A percentile compares a stretch with the other conserved stretches of the same genome.
These are phyloP conservation scores for Boletus huronensis DNA, from an alignment of 768 basidiomycete genomes.

Conservation along the genomic window DNA sequence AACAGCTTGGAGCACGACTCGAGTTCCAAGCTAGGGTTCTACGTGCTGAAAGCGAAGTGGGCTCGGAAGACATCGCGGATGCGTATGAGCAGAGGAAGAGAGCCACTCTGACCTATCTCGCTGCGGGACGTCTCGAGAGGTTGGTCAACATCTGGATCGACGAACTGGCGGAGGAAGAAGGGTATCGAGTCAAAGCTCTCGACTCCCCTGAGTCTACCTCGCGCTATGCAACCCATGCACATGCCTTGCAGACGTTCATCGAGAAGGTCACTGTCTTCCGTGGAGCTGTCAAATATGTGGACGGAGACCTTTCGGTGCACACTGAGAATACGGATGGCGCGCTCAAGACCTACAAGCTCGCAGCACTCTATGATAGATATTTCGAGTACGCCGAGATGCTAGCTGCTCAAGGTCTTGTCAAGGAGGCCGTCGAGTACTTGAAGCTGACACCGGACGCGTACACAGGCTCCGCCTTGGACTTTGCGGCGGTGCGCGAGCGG, in stretches of 20 bases:
- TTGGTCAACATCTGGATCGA: conserved; percentile 90
- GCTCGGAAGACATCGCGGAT: conserved; percentile 29
- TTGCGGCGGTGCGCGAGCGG: conserved; percentile 44
- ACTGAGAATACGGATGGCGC: conserved; percentile 37
- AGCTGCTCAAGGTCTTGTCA: conserved; percentile 83
- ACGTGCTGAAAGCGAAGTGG: conserved; percentile 46
- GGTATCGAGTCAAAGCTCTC: conserved; percentile 39
- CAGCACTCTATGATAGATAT: conserved; percentile 86
- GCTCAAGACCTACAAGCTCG: conserved; percentile 74
- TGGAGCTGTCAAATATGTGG: conserved; percentile 75
- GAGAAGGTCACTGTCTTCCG: conserved; percentile 97
- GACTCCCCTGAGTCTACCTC: conserved; percentile 43
- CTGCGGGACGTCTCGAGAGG: conserved; percentile 83
- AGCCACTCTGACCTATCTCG: conserved; percentile 90
- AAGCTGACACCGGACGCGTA: conserved; percentile 78
- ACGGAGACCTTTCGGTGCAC: conserved; percentile 56
- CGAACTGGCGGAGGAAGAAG: conserved; percentile 86
- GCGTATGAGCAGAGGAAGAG: conserved; percentile 66
- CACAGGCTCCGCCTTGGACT: conserved; percentile 51
- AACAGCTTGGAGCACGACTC: conserved; percentile 87
- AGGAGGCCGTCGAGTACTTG: conserved; percentile 77
- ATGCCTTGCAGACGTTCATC: conserved; percentile 88
- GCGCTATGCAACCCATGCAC: conserved; percentile 74
- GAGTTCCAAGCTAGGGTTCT: conserved; percentile 77
- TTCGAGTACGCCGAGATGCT: conserved; percentile 94